Conservation (phyloP, 1,139 yeast species). For the Kodamaea ohmeri region DNA sequence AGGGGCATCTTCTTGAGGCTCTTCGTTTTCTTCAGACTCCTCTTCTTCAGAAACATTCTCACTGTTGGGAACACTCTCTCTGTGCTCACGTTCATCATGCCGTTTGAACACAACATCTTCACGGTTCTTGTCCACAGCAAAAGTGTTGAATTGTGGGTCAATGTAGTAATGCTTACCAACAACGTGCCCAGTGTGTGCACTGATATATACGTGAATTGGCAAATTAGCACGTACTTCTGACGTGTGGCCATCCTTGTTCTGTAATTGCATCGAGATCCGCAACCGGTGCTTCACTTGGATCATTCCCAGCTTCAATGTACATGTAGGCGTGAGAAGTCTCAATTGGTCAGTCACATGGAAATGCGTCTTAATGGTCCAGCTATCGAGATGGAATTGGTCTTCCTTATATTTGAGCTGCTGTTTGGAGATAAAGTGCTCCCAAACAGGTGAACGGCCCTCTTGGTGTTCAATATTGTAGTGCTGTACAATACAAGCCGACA, state of each 20-base stretch:
- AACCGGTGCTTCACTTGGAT: conserved; percentile 62
- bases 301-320: conserved; percentile 47
- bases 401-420: conserved; percentile 24
- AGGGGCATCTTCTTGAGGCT: conserved; percentile 36
- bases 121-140: conserved; percentile 34
- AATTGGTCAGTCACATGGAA: conserved; percentile 52
- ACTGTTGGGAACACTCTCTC: conserved; percentile 6
- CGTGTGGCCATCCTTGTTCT: conserved; percentile 60
- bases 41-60: conserved; percentile 18
- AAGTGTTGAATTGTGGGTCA: conserved; percentile 49
- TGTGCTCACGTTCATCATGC: conserved; percentile 17
- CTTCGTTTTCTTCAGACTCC: conserved; percentile 26
- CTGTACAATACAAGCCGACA: conserved; percentile 53
- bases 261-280: conserved; percentile 52
- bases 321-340: conserved; percentile 55
- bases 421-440: conserved; percentile 36
- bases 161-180: conserved; percentile 51
- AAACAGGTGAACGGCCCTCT: conserved; percentile 43
- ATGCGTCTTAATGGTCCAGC: conserved; percentile 49
- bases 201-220: conserved; percentile 58
- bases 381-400: conserved; percentile 36
- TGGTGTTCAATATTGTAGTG: conserved; percentile 40
- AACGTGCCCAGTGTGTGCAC: conserved; percentile 50
- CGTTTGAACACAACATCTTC: conserved; percentile 39
- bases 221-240: conserved; percentile 69